These are phyloP conservation scores for Cyberlindnera mrakii DNA, from an alignment of 805 yeast genomes.

Conservation along the genomic window DNA sequence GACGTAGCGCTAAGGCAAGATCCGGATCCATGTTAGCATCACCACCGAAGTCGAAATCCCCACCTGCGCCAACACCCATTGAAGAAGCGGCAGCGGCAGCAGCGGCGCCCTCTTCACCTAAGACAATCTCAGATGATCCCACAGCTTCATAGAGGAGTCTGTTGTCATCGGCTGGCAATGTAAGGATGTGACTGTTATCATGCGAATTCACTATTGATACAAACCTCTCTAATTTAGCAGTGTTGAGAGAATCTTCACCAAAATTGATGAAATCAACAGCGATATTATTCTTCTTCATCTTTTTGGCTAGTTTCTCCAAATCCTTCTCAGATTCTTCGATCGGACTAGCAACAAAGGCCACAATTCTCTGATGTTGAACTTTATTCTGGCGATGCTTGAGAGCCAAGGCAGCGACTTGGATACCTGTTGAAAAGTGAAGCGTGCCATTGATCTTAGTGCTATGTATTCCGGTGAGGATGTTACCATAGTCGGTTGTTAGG, in stretches of 20 bases:
- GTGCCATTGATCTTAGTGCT: slow-evolving; percentile 68
- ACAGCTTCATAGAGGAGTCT: slow-evolving; percentile 77
- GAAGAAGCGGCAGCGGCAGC: slow-evolving; percentile 37
- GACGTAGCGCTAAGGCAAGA: slow-evolving; percentile 88
- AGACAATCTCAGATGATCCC: slow-evolving; percentile 67
- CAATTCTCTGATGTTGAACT: slow-evolving; percentile 83
- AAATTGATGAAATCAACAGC: slow-evolving; percentile 87
- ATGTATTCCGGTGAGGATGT: slow-evolving; percentile 76
- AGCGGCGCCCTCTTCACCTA: slow-evolving; percentile 48
- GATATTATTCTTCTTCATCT: slow-evolving; percentile 86
- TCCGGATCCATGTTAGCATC: slow-evolving; percentile 97
- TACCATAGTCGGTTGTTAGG: slow-evolving; percentile 81
- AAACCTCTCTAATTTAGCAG: slow-evolving; percentile 74
- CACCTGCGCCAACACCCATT: slow-evolving; percentile 41
- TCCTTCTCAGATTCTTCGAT: slow-evolving; percentile 62
- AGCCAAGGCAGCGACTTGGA: slow-evolving; percentile 91
- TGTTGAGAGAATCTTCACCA: slow-evolving; percentile 81
- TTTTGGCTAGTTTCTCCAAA: slow-evolving; percentile 79
- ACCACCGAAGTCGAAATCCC: slow-evolving; percentile 59
- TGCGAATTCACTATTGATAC: slow-evolving; percentile 63
- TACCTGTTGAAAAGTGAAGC: slow-evolving; percentile 68
- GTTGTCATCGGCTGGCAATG: slow-evolving; percentile 81
- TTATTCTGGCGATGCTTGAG: slow-evolving; percentile 94
- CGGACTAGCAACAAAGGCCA: slow-evolving; percentile 88
- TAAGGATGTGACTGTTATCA: slow-evolving; percentile 75